These are phyloP conservation scores for Ceratocystis harringtonii DNA, from an alignment of 2,329 filamentous ascomycete species.

Conservation along the genomic window DNA sequence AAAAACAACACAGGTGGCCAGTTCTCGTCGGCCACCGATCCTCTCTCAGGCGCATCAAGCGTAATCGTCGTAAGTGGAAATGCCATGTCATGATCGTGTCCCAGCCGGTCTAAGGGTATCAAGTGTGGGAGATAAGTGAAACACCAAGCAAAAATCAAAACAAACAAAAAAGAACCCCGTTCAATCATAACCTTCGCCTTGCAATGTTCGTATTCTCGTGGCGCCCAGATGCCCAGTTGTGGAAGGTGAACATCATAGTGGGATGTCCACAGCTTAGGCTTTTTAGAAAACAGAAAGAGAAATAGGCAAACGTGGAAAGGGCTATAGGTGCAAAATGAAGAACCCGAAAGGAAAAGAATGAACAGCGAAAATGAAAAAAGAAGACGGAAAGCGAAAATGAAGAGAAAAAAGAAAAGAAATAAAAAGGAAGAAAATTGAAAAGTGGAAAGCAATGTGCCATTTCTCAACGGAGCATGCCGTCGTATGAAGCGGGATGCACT, in stretches of 20 bases:
- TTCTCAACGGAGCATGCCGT: background rate
- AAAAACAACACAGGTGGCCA: conserved; percentile 13
- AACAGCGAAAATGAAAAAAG: conserved; percentile 13
- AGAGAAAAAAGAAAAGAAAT: conserved; percentile 21
- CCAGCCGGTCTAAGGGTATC: conserved; percentile 23
- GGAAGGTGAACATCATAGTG: background rate
- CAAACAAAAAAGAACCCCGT: conserved; percentile 20
- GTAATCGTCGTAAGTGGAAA: conserved; percentile 18
- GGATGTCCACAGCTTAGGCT: conserved; percentile 1
- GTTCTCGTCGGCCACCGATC: conserved; percentile 11
- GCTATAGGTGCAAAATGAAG: background rate
- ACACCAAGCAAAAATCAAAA: conserved; percentile 20
- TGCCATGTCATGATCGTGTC: conserved; percentile 18
- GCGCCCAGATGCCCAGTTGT: conserved; percentile 15
- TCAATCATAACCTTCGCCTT: conserved; percentile 18
- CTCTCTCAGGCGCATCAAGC: conserved; percentile 18
- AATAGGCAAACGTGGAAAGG: conserved; percentile 11
- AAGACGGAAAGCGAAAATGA: conserved; percentile 19
- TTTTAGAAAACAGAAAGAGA: conserved; percentile 12
- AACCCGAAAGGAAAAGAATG: conserved; percentile 9
- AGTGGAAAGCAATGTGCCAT: conserved; percentile 13
- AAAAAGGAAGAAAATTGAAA: conserved; percentile 18
- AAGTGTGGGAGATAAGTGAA: conserved; percentile 18
- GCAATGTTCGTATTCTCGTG: conserved; percentile 22
- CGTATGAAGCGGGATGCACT: background rate